Evolutionary conservation across 441 rosid genomes (phyloP), one percentile per base, ranked within the genome.

Genomic region (Macaranga tanarius): DNA sequence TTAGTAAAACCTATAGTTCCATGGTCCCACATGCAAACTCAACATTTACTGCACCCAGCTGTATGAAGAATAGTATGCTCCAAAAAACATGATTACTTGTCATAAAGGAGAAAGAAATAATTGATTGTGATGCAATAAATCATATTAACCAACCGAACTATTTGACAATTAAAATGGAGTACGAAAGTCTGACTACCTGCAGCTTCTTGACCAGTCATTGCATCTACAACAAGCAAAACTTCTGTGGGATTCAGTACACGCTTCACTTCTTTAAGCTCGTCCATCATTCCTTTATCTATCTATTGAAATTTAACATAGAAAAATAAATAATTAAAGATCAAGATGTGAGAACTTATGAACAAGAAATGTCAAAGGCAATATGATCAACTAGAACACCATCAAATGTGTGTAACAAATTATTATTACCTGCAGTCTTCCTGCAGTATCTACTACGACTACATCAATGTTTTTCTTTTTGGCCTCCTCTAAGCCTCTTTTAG

Each of bases 191-290:
- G 66, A 58, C 67, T 81, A 92, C 99, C 98, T 76, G 95, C 99
- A 76, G 98, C 98, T 91, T 95, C 99, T 86, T 95, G 99, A 71
- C 98, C 99, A 58, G 99, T 92, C 97, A 95, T 95, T 73, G 98
- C 98, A 89, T 95, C 99, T 73, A 92, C 99, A 65, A 95, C 96
- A 67, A 95, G 96, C 83, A 95, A 85, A 25, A 92, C 92, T 84
- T 95, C 99, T n/a, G 96, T 90, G 63, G 98, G 97, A 83, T 90
- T 95, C 68, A 91, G 65, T 58, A 81, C 87, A 70, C 84, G 86
- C 85, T 93, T 95, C 84, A 95, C 94, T 31, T 92, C 95, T 84
- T 95, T 95, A 81, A 92, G 83, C 81, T 95, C 99, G 40, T 92
- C 94, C 99, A 95, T 95, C 99, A 91, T 95, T 63, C 81, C 88